Evolutionary conservation across 768 basidiomycete genomes (phyloP).

Genomic region (Auricularia sp.): DNA sequence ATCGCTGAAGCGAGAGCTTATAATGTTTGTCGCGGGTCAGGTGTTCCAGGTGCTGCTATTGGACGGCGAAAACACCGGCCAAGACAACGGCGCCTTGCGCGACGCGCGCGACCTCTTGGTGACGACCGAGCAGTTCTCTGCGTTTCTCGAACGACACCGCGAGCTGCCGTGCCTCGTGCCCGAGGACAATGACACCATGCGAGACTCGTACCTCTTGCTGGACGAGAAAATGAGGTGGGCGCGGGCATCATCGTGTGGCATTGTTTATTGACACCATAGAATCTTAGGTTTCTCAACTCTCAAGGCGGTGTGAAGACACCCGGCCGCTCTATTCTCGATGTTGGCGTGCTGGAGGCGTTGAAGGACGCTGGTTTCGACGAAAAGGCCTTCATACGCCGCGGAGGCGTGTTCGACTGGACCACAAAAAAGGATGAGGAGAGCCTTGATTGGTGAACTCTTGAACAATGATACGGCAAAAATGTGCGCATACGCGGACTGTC

Average conservation of each 20-base stretch:
- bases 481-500: too few relatives aligned
- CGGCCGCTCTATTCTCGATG: slow-evolving; percentile 23
- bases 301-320: slow-evolving; percentile 21
- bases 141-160: slow-evolving; percentile 23
- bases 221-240: slow-evolving; percentile 28
- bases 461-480: too few relatives aligned
- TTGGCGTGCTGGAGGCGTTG: slow-evolving; percentile 24
- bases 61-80: slow-evolving; percentile 27
- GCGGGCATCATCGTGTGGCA: neutral
- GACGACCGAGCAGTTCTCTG: slow-evolving; percentile 22
- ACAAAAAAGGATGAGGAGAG: slow-evolving; percentile 1
- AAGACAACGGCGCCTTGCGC: slow-evolving; percentile 20
- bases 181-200: slow-evolving; percentile 29
- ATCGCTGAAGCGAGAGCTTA: neutral
- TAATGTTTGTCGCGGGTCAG: slow-evolving; percentile 6
- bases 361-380: slow-evolving; percentile 27
- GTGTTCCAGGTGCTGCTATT: slow-evolving; percentile 28
- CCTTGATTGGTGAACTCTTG: neutral
- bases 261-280: neutral
- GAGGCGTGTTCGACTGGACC: slow-evolving; percentile 29
- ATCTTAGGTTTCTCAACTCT: slow-evolving; percentile 23
- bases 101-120: slow-evolving; percentile 26
- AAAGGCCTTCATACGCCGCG: slow-evolving; percentile 20
- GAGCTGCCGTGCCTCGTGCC: slow-evolving; percentile 21
- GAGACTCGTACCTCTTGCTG: slow-evolving; percentile 26